phyloP scores from a whole-genome alignment of 2,329 filamentous ascomycete genomes.

The Arthrobotrys entomopaga region DNA sequence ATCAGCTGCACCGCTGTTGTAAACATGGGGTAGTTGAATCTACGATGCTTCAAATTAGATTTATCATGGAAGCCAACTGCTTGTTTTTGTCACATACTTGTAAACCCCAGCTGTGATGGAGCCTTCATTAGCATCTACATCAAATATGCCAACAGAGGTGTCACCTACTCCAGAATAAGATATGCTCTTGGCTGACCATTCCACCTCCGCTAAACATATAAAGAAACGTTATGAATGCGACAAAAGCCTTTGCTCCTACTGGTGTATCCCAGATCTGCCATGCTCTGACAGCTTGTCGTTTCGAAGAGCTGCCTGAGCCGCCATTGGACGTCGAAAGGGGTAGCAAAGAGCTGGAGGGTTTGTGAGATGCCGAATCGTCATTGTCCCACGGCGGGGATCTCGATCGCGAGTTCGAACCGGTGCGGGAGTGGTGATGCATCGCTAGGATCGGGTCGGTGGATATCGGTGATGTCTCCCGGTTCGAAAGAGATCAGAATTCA shows the following conservation, averaged over 20 bases:
- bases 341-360: slow-evolving; percentile 33
- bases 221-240: slow-evolving; percentile 56
- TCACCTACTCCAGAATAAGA: slow-evolving; percentile 58
- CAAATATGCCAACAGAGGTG: background rate
- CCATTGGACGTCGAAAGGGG: slow-evolving; percentile 47
- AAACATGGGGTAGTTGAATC: slow-evolving; percentile 68
- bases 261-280: slow-evolving; percentile 54
- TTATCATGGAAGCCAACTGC: background rate
- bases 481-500: background rate
- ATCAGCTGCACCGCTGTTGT: slow-evolving; percentile 66
- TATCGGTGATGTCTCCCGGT: slow-evolving; percentile 2
- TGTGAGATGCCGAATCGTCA: slow-evolving; percentile 19
- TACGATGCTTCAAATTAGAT: slow-evolving; percentile 56
- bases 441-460: background rate
- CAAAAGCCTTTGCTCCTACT: slow-evolving; percentile 56
- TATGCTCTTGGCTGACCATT: slow-evolving; percentile 58
- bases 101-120: slow-evolving; percentile 57
- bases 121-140: slow-evolving; percentile 18
- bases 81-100: slow-evolving; percentile 54
- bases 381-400: slow-evolving; percentile 48
- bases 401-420: slow-evolving; percentile 35
- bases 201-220: slow-evolving; percentile 55
- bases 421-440: slow-evolving; percentile 46
- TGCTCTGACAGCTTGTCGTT: slow-evolving; percentile 45
- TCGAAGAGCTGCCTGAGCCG: slow-evolving; percentile 9